phyloP scores from a whole-genome alignment of 495 filamentous ascomycete species.

The Neurospora terricola region DNA sequence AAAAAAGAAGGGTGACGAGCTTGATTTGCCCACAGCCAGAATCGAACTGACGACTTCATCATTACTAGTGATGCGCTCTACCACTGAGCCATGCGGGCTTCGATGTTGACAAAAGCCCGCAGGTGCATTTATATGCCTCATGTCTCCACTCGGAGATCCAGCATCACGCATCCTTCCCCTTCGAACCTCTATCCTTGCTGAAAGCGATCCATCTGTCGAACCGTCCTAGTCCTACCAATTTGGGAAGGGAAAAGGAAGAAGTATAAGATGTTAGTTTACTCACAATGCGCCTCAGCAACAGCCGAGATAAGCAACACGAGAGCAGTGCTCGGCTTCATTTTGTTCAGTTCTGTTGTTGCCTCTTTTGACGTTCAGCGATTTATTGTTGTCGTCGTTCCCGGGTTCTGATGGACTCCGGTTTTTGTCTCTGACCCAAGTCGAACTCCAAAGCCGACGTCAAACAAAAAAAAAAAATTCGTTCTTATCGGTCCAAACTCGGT shows the following conservation, averaged over 20 bases:
- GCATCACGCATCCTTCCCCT: neutral
- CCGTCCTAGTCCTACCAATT: neutral
- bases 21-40: neutral
- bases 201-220: neutral
- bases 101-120: fast-evolving
- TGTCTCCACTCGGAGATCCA: neutral
- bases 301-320: conserved; percentile 23
- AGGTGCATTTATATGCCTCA: neutral
- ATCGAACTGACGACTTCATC: neutral
- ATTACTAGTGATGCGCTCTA: neutral
- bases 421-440: neutral
- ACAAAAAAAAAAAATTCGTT: neutral
- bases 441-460: neutral
- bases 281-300: conserved; percentile 34
- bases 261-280: neutral
- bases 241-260: neutral
- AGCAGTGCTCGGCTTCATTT: conserved; percentile 29
- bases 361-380: neutral
- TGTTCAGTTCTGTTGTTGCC: neutral
- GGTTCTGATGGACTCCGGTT: neutral
- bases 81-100: neutral
- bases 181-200: neutral
- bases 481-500: neutral
- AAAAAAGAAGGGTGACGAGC: neutral
- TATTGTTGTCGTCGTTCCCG: neutral